Evolutionary conservation across 495 filamentous ascomycete genomes (phyloP), one percentile per base, ranked within the genome.

Genomic region (Filosporella fistucella): DNA sequence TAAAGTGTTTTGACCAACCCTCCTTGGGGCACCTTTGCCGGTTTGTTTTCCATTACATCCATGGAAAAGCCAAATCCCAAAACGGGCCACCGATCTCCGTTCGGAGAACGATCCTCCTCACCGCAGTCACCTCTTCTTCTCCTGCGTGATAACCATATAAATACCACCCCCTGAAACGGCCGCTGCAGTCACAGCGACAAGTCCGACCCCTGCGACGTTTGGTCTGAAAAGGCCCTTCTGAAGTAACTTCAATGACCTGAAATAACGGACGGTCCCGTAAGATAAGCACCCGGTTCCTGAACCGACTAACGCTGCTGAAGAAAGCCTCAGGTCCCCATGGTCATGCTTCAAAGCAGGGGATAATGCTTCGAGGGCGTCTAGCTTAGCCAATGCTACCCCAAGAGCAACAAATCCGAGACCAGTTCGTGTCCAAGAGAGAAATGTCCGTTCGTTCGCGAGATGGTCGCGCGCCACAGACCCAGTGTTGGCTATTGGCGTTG

Each of bases 361-460:
- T 0, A 51, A 20, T 8, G 49, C 49, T 52, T 52, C 49, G 12
- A 52, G 14, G 14, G 49, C 49, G 3, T 42, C 42, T 4, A 52
- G 49, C 26, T 52, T 52, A 3, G 49, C 57, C 22, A 60, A 42
- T 33, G 57, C 71, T 13, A 78, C 61, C 4, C 72, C 73, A 4
- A 78, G 63, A 4, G 68, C 70, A 47, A 76, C 68, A 52, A 77
- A 75, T 16, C 68, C 73, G 11, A 78, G 69, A n/a, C 70, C 72
- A 36, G 70, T 74, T 14, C 73, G 67, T 2, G 67, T 69, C 73
- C 71, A 77, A 34, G 73, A 68, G 10, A 78, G 65, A 52, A 74
- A 77, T n/a, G 75, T 78, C 2, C 75, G 69, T 58, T 78, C 75
- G 51, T 69, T 70, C 49, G 75, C 72, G 26, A 74, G 67, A 47